Evolutionary conservation across 345 rosid genomes (phyloP).

Genomic region (Brassica incana): DNA sequence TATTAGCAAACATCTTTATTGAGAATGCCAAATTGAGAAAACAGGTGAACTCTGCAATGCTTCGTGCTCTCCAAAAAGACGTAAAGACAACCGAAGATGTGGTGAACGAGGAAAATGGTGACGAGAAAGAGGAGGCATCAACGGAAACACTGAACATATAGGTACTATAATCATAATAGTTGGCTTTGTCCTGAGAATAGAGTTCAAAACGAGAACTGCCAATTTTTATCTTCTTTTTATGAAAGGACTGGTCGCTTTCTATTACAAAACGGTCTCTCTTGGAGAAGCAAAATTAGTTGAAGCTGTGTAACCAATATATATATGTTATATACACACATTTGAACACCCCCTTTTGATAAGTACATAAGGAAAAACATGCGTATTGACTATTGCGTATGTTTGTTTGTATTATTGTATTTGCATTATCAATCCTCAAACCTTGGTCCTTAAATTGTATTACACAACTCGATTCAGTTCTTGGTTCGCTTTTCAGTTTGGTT

Average conservation of each 20-base stretch:
- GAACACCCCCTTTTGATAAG: constrained; percentile 17
- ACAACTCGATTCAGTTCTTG: neutral
- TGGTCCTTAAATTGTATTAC: neutral
- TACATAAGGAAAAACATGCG: constrained; percentile 23
- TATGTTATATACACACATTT: constrained; percentile 21
- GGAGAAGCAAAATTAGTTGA: constrained; percentile 34
- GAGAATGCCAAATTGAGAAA: constrained; percentile 63
- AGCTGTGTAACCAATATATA: constrained; percentile 30
- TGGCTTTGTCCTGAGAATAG: constrained; percentile 24
- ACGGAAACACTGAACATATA: constrained; percentile 28
- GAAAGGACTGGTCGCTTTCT: constrained; percentile 32
- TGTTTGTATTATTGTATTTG: constrained; percentile 31
- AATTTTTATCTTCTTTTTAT: constrained; percentile 2
- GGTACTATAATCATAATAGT: constrained; percentile 26
- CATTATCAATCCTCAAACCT: neutral
- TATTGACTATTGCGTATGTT: constrained; percentile 1
- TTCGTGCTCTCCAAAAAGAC: constrained; percentile 41
- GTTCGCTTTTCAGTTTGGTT: neutral
- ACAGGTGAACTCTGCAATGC: constrained; percentile 57
- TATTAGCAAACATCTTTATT: constrained; percentile 51
- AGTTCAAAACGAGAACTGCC: constrained; percentile 17
- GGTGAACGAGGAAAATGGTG: constrained; percentile 18
- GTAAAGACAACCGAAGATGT: constrained; percentile 18
- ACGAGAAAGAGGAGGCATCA: constrained; percentile 27
- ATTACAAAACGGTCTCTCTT: constrained; percentile 32